Base-by-base conservation (phyloP, 2,329 filamentous ascomycete genomes). In the Trichophyton mentagrophytes region DNA sequence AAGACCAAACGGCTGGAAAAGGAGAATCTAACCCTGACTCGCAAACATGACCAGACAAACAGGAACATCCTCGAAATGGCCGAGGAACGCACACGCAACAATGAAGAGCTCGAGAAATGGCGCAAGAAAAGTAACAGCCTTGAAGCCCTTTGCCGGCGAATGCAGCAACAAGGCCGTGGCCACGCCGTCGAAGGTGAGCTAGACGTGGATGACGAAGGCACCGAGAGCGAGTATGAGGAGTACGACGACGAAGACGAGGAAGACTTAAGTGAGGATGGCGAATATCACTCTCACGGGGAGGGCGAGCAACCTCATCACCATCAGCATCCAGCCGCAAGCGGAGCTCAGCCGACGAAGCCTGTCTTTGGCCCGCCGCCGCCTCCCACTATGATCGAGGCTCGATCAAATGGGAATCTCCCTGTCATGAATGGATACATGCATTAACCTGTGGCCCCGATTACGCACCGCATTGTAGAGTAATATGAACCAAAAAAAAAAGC, bases 31-130 rank as follows among this genome's bases (percentile, higher is more conserved):
- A 87, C 84, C 17, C 82, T 96, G 58, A 95, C 90, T 66, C 85
- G 92, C 61, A 96, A 96, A 74, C 92, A 96, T 73, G 91, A 96
- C 68, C 85, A 89, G 56, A 95, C 91, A 27, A 93, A 93, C 69
- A 86, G 89, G 66, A 97, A 96, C 73, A 96, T 99, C 70, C 84
- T 96, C 62, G 89, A 93, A 70, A 96, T 97, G 92, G 93, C 92
- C 2, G 90, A 96, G 73, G 92, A 97, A 73, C 86, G 93, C 15
- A 87, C 85, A 33, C 84, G 86, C 67, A 83, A 85, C 68, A 82
- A 90, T 65, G 84, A 87, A 65, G 86, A 89, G 65, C 80, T 91
- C 60, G 89, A 96, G 65, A 84, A 87, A 40, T 84, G 90, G 71
- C 86, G 85, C 70, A 88, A 87, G 76, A 90, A 90, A 79, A 90